These are phyloP conservation scores for Luffa acutangula DNA, from an alignment of 306 rosid genomes.

Conservation along the genomic window DNA sequence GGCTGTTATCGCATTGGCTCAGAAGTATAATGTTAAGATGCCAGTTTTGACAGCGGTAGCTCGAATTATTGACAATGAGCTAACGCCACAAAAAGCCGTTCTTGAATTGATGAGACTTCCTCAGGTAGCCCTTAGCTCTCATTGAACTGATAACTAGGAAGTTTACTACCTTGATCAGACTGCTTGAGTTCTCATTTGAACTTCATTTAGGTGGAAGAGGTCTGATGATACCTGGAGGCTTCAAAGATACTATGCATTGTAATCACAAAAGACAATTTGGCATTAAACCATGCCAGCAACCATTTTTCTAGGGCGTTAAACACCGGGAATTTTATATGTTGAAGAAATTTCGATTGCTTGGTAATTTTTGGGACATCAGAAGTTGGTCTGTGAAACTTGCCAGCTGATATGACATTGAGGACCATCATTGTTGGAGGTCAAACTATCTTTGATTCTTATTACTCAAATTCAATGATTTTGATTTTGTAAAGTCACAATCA, in stretches of 20 bases:
- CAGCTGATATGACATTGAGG: not conserved
- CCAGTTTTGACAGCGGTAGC: conserved; percentile 97
- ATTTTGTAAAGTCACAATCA: not conserved
- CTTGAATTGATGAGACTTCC: conserved; percentile 85
- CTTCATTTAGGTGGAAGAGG: conserved; percentile 47
- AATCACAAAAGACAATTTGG: not conserved
- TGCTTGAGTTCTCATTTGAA: not conserved
- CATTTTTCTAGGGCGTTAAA: not conserved
- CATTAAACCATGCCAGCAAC: not conserved
- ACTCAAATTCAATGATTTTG: not conserved
- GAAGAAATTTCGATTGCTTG: not conserved
- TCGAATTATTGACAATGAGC: conserved; percentile 74
- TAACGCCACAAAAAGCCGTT: conserved; percentile 83
- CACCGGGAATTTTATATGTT: not conserved
- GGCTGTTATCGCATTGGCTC: conserved; percentile 87
- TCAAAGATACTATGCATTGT: not conserved
- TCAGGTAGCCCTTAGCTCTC: conserved; percentile 43
- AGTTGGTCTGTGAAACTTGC: not conserved
- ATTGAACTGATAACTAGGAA: not conserved
- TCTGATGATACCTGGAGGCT: conserved; percentile 24
- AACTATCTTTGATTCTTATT: not conserved
- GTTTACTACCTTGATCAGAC: not conserved
- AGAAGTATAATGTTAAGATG: conserved; percentile 83
- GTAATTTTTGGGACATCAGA: not conserved
- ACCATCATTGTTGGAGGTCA: not conserved